phyloP scores from a whole-genome alignment of 306 rosid species.

The Rosa chinensis region DNA sequence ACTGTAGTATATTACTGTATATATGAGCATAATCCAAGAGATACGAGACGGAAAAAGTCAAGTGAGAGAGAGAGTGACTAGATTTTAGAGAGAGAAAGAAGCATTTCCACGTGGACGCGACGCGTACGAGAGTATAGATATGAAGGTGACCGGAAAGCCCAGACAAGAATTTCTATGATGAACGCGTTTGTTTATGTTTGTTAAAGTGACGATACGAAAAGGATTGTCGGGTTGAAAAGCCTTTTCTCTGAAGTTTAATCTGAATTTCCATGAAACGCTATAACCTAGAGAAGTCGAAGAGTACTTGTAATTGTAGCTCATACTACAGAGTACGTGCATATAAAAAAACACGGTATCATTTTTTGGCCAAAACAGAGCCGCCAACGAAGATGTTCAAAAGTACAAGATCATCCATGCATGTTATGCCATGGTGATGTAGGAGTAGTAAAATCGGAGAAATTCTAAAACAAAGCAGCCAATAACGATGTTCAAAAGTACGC shows the following conservation, averaged over 20 bases:
- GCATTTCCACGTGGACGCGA: background rate
- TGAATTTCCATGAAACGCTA: slow-evolving; percentile 7
- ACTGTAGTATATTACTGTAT: background rate
- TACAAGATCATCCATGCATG: no score
- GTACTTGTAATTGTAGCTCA: background rate
- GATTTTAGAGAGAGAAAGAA: background rate
- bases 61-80: background rate
- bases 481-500: no score
- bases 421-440: no score
- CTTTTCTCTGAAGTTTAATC: slow-evolving; percentile 23
- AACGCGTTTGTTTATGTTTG: slow-evolving; percentile 7
- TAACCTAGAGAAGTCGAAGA: background rate
- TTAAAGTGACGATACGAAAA: background rate
- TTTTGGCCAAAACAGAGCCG: no score
- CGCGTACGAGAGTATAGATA: slow-evolving; percentile 6
- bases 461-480: no score
- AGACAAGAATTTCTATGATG: background rate
- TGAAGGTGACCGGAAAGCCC: slow-evolving; percentile 18
- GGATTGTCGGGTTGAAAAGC: background rate
- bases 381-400: no score
- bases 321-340: background rate
- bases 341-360: no score
- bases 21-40: background rate
- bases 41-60: background rate
- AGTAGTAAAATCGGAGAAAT: no score